Evolutionary conservation across 306 rosid species (phyloP), one percentile per base, ranked within the genome.

Genomic region (Gleditsia sinensis): DNA sequence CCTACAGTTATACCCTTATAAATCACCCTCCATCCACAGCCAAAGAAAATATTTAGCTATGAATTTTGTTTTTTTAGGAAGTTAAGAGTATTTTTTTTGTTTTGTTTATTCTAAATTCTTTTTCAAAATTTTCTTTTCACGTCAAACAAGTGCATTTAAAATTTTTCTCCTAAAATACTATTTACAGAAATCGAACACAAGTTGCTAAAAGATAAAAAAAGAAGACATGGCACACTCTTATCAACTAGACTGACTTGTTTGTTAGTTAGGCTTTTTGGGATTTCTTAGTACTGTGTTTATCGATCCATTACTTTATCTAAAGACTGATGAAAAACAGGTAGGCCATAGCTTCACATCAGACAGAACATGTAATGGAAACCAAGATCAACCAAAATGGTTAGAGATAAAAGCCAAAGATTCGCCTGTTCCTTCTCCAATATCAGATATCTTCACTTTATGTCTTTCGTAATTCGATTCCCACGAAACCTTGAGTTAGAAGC

Each of bases 41-140:
- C 75, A 70, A 54, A 16, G 17, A 55, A 16, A 70, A 70, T 17
- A 70, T 67, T 32, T 67, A n/a, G 9, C 49, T 49, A 21, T 50
- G 16, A 9, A 1, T 34, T 32, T 9, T 23, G 19, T 17, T 10
- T 3, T n/a, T n/a, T n/a, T n/a, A n/a, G n/a, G n/a, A n/a, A n/a
- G n/a, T n/a, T n/a, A n/a, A n/a, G n/a, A n/a, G n/a, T n/a, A n/a
- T 58, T 23, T 36, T 32, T 17, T n/a, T 9, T 21, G 23, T 19
- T 49, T 6, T n/a, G 19, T 70, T 36, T n/a, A n/a, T n/a, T n/a
- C n/a, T n/a, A n/a, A n/a, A n/a, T n/a, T n/a, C n/a, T n/a, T n/a
- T n/a, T n/a, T n/a, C n/a, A n/a, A n/a, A n/a, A n/a, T n/a, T n/a
- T n/a, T n/a, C n/a, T n/a, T n/a, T n/a, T n/a, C n/a, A n/a, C n/a